phyloP scores from a whole-genome alignment of 768 basidiomycete genomes.

The Termitomyces sp. region DNA sequence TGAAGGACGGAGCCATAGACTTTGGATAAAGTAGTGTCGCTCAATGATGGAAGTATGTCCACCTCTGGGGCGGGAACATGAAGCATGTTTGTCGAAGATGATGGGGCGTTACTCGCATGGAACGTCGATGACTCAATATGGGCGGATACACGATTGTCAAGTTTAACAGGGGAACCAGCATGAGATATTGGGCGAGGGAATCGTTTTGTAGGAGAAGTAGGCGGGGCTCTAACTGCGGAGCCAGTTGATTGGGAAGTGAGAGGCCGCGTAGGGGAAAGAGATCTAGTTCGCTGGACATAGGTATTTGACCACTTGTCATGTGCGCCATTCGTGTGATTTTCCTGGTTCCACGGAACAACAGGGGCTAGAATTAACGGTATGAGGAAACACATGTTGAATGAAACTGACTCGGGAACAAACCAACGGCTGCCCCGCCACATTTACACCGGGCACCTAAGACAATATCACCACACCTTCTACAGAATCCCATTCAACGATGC shows the following conservation, averaged over 20 bases:
- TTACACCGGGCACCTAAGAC: slow-evolving; percentile 66
- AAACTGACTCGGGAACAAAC: slow-evolving; percentile 37
- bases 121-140: slow-evolving; percentile 53
- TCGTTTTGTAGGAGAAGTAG: slow-evolving; percentile 32
- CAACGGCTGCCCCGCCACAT: slow-evolving; percentile 76
- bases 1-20: slow-evolving; percentile 84
- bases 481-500: slow-evolving; percentile 62
- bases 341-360: slow-evolving; percentile 60
- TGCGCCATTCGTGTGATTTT: slow-evolving; percentile 29
- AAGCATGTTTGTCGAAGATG: slow-evolving; percentile 51
- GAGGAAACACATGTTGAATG: not conserved
- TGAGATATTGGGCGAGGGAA: slow-evolving; percentile 43
- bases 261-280: slow-evolving; percentile 32
- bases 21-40: slow-evolving; percentile 63
- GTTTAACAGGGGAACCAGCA: slow-evolving; percentile 22
- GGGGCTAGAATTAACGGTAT: slow-evolving; percentile 40
- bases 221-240: slow-evolving; percentile 11
- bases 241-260: slow-evolving; percentile 16
- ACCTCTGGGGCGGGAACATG: slow-evolving; percentile 48
- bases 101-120: slow-evolving; percentile 32
- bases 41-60: slow-evolving; percentile 53
- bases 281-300: slow-evolving; percentile 54
- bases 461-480: slow-evolving; percentile 81
- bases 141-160: slow-evolving; percentile 46
- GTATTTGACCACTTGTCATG: slow-evolving; percentile 79